These are phyloP conservation scores for Paxillus rubicundulus DNA, from an alignment of 768 basidiomycete species.

Conservation along the genomic window DNA sequence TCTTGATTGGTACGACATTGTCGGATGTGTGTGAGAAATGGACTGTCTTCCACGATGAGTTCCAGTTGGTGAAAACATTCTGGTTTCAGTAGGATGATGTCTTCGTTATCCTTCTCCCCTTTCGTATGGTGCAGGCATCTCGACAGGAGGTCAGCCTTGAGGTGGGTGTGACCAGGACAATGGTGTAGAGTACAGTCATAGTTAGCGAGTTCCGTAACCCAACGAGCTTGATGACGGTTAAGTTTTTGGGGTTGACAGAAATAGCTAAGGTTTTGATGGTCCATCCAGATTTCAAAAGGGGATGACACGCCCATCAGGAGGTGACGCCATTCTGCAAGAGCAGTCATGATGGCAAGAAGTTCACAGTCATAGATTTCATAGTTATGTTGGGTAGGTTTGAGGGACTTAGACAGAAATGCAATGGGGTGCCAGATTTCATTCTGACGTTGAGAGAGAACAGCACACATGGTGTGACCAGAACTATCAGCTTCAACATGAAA, in stretches of 20 bases:
- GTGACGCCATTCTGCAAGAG: not conserved
- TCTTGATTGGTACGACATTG: not conserved
- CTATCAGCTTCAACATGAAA: conserved; percentile 29
- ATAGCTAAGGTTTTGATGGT: not conserved
- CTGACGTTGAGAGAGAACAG: conserved; percentile 21
- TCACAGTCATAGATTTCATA: conserved; percentile 45
- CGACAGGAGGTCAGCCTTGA: too few relatives aligned
- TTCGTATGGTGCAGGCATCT: too few relatives aligned
- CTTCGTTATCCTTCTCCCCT: too few relatives aligned
- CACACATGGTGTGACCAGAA: conserved; percentile 33
- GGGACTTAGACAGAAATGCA: conserved; percentile 35
- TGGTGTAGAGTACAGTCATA: too few relatives aligned
- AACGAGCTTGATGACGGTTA: too few relatives aligned
- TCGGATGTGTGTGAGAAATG: too few relatives aligned
- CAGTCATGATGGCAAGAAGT: not conserved
- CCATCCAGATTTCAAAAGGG: not conserved
- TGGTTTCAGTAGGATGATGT: too few relatives aligned
- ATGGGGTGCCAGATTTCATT: conserved; percentile 34
- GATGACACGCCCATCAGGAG: not conserved
- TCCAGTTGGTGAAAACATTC: too few relatives aligned
- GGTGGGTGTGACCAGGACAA: too few relatives aligned
- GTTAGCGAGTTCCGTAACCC: too few relatives aligned
- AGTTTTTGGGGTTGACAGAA: not conserved
- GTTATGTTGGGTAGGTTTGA: conserved; percentile 38
- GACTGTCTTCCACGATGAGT: too few relatives aligned